Percentiles rank a stretch among this genome's conserved stretches.
Evolutionary conservation across 768 basidiomycete genomes (phyloP).

Genomic region (Daedaleopsis nitida): DNA sequence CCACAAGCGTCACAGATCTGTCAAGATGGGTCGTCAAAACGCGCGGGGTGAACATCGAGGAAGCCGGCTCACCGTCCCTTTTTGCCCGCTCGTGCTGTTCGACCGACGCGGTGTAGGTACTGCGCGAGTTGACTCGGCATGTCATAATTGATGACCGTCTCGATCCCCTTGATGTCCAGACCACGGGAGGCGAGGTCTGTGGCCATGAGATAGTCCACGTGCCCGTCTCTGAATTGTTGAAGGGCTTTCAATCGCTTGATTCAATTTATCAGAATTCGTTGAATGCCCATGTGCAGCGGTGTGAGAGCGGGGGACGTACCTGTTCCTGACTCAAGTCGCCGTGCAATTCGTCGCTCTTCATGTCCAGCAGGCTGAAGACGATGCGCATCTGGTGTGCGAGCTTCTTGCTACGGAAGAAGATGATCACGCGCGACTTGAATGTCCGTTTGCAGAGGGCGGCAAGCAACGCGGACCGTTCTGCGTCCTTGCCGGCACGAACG

Average conservation of each 20-base stretch:
- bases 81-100: constrained; percentile 93
- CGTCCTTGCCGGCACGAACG: constrained; percentile 78
- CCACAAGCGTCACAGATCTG: constrained; percentile 93
- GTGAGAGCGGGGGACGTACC: constrained; percentile 45
- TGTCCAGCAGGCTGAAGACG: constrained; percentile 83
- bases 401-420: constrained; percentile 97
- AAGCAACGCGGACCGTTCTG: constrained; percentile 75
- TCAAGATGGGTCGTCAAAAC: constrained; percentile 1
- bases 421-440: constrained; percentile 80
- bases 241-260: constrained; percentile 81
- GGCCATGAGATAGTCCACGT: constrained; percentile 91
- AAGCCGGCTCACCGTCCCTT: constrained; percentile 74
- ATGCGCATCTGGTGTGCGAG: constrained; percentile 96
- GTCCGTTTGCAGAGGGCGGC: constrained; percentile 85
- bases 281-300: constrained; percentile 3
- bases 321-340: constrained; percentile 97
- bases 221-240: constrained; percentile 83
- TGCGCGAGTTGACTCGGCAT: constrained; percentile 94
- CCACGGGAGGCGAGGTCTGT: constrained; percentile 96
- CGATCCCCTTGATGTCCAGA: constrained; percentile 95
- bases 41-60: background rate
- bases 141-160: constrained; percentile 98
- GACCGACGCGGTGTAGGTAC: constrained; percentile 95
- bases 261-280: background rate
- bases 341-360: constrained; percentile 92